Evolutionary conservation across 306 rosid species (phyloP), one percentile per base, ranked within the genome.

Genomic region (Quercus engelmannii): DNA sequence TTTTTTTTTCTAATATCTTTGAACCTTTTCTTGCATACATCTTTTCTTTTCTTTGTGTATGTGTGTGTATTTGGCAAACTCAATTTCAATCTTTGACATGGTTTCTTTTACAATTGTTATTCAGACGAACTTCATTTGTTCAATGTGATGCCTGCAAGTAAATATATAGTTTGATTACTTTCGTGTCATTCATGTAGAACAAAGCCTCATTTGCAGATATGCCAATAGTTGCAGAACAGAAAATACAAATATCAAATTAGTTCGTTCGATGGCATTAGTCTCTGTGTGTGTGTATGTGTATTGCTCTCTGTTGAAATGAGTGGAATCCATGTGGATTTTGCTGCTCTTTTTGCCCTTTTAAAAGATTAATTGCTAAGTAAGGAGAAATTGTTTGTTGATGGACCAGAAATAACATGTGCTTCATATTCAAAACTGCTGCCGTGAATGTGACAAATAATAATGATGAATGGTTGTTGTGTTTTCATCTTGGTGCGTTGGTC

Each of bases 1-100:
- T 91, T 79, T 6, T 8, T 8, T 54, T 54, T 58, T 76, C 84
- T 49, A 28, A 30, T 64, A 17, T 18, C 70, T 64, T 64, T 5
- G 3, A 26, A 64, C 2, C 21, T 30, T 64, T 30, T 64, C 21
- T 30, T 64, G 4, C 3, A 5, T 31, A 3, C 38, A 3, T 13
- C 4, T 62, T 62, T 38, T 38, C 46, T 38, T 38, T 38, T 38
- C 46, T 41, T 41, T 41, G 11, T 41, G 46, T 41, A 8, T 41
- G 46, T 41, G 3, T 7, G 46, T 6, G 62, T 56, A 7, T 7
- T 56, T 6, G 62, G 23, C 26, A 58, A 58, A 6, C 14, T 58
- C 64, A 58, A 21, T 58, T 19, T 58, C 1, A 58, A 12, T 58
- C 63, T 9, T 58, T 58, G 31, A 59, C 65, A n/a, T 57, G 63